A percentile compares a stretch with the other conserved stretches of the same genome.
phyloP scores from a whole-genome alignment of 108 stramenopile genomes.

The Skeletonema costatum region DNA sequence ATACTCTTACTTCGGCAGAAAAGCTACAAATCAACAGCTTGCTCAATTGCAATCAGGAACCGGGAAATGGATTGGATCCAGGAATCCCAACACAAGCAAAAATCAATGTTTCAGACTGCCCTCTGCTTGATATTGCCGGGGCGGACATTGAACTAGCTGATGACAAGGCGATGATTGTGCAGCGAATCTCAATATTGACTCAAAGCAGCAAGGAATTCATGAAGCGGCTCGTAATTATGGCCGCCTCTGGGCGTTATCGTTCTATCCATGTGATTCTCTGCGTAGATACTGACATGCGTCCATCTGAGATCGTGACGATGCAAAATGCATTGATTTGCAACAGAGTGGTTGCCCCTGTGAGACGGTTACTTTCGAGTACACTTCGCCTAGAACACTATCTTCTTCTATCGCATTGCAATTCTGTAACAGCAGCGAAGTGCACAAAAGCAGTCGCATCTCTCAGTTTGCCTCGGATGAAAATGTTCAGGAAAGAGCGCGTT shows the following conservation, averaged over 20 bases:
- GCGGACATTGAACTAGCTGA: slow-evolving; percentile 66
- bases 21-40: not conserved
- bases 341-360: slow-evolving; percentile 39
- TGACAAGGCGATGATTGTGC: slow-evolving; percentile 52
- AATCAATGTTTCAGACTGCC: slow-evolving; percentile 54
- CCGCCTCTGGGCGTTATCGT: slow-evolving; percentile 53
- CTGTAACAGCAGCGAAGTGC: not conserved
- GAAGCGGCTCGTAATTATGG: slow-evolving; percentile 39
- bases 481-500: slow-evolving; percentile 43
- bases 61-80: slow-evolving; percentile 1
- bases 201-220: slow-evolving; percentile 27
- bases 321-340: slow-evolving; percentile 60
- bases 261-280: slow-evolving; percentile 58
- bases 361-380: slow-evolving; percentile 42
- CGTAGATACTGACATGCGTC: slow-evolving; percentile 39
- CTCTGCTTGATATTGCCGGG: slow-evolving; percentile 53
- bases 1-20: slow-evolving; percentile 9
- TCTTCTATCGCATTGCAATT: slow-evolving; percentile 44
- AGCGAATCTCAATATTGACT: slow-evolving; percentile 41
- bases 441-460: slow-evolving; percentile 3
- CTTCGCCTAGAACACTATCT: slow-evolving; percentile 45
- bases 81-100: not conserved
- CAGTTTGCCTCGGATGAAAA: slow-evolving; percentile 25
- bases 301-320: slow-evolving; percentile 41
- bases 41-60: not conserved